Base-by-base conservation (phyloP, 345 rosid genomes). In the Kandelia obovata region DNA sequence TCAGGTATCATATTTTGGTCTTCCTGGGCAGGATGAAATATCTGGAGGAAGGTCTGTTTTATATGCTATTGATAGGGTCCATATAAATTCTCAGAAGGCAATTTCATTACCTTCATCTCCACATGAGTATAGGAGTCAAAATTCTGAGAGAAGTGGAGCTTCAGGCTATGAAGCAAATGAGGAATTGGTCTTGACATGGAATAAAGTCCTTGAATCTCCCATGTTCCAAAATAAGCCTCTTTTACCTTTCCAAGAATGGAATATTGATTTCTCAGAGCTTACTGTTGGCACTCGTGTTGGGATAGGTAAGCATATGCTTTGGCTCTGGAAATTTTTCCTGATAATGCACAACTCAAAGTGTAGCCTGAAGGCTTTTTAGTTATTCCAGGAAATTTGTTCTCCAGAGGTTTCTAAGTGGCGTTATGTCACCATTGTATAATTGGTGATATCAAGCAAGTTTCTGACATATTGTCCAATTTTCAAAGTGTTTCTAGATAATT, bases 261-360 rank as follows among this genome's bases (percentile, higher is more conserved):
- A 87, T 77, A 96, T 96, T 80, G 92, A 92, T 82, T 92, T 89
- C 83, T 90, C 97, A 5, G 99, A 96, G 76, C 60, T 96, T 76
- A 85, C 88, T 0, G 95, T 96, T 67, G 97, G 99, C 47, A 86
- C 92, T 74, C 99, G 98, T 58, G 98, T 96, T 71, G 98, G 99
- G 58, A 92, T 96, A 69, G 99, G 99, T 96, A 79, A 82, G 82
- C 6, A 37, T 25, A 13, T 43, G 49, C 49, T 43, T 43, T 43
- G 49, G 49, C 17, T 43, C 49, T 43, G 49, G 49, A 43, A 43
- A 43, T 19, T 3, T 13, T 13, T 39, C 13, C 49, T 43, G 19
- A 13, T 43, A 43, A 13, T 43, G 5, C 49, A 2, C 49, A 43
- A 43, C 17, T 15, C 49, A 43, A 43, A 43, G 13, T 43, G 46